Conservation (phyloP, 768 basidiomycete species). For the Leccinum longicurvipes region DNA sequence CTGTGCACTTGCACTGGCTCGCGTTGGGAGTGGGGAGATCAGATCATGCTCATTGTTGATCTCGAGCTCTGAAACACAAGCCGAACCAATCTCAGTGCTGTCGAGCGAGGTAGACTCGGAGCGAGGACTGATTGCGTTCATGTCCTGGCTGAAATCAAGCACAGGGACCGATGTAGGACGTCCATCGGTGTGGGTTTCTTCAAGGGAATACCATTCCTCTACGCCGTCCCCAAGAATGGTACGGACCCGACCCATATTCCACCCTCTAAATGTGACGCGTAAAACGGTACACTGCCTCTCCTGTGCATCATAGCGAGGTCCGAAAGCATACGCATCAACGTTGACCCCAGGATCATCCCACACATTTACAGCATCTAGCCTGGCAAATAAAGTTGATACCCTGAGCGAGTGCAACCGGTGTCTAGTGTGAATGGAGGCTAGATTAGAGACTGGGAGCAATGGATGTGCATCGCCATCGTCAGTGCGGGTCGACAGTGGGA, state of each 20-base stretch:
- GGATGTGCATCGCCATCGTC: conserved; percentile 20
- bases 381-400: conserved; percentile 64
- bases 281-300: conserved; percentile 64
- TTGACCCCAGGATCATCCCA: conserved; percentile 53
- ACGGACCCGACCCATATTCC: conserved; percentile 64
- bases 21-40: conserved; percentile 10
- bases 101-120: background rate
- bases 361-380: conserved; percentile 65
- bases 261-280: conserved; percentile 69
- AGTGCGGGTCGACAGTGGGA: conserved; percentile 46
- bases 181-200: conserved; percentile 43
- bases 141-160: conserved; percentile 2
- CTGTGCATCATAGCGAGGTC: conserved; percentile 28
- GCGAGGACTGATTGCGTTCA: background rate
- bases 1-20: conserved; percentile 48
- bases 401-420: conserved; percentile 58
- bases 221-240: conserved; percentile 68
- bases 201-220: conserved; percentile 71
- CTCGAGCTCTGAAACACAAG: conserved; percentile 5
- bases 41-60: conserved; percentile 3
- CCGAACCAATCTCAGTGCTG: conserved; percentile 8
- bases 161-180: conserved; percentile 1
- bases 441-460: conserved; percentile 52
- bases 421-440: conserved; percentile 50
- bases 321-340: conserved; percentile 60